These are phyloP conservation scores for Canariomyces notabilis DNA, from an alignment of 2,329 filamentous ascomycete species.

Conservation along the genomic window DNA sequence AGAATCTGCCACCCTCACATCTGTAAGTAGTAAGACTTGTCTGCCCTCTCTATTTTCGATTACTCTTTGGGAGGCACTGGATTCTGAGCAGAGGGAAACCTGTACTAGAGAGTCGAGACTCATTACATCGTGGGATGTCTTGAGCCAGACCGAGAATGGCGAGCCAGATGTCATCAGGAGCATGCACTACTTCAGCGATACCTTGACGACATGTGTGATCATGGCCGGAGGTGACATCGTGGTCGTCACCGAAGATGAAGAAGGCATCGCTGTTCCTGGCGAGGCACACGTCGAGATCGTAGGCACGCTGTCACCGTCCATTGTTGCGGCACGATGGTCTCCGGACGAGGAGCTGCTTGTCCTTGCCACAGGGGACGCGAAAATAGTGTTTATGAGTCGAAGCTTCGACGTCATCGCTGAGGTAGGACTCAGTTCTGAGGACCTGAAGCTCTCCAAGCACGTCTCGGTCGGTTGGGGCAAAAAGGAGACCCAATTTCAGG, in stretches of 20 bases:
- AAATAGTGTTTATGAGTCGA: conserved; percentile 86
- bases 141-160: conserved; percentile 71
- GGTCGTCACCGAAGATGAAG: conserved; percentile 73
- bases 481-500: conserved; percentile 95
- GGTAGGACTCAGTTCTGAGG: conserved; percentile 65
- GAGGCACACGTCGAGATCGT: conserved; percentile 90
- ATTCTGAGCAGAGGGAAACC: conserved; percentile 27
- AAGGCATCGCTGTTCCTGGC: conserved; percentile 38
- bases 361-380: conserved; percentile 73
- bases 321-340: conserved; percentile 85
- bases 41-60: neutral
- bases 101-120: conserved; percentile 28
- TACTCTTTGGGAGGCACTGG: neutral
- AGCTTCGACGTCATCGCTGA: conserved; percentile 81
- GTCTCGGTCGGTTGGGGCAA: conserved; percentile 98
- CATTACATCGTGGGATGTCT: conserved; percentile 86
- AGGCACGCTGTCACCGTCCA: conserved; percentile 88
- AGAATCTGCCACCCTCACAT: conserved; percentile 31
- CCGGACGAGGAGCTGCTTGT: conserved; percentile 89
- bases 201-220: conserved; percentile 70
- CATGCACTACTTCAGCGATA: conserved; percentile 82
- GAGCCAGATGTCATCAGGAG: conserved; percentile 69
- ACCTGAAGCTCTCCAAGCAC: conserved; percentile 83
- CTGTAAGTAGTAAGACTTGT: conserved; percentile 39
- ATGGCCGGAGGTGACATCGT: conserved; percentile 89